Evolutionary conservation across 2,329 filamentous ascomycete genomes (phyloP), one percentile per base, ranked within the genome.

Genomic region (Moelleriella libera): DNA sequence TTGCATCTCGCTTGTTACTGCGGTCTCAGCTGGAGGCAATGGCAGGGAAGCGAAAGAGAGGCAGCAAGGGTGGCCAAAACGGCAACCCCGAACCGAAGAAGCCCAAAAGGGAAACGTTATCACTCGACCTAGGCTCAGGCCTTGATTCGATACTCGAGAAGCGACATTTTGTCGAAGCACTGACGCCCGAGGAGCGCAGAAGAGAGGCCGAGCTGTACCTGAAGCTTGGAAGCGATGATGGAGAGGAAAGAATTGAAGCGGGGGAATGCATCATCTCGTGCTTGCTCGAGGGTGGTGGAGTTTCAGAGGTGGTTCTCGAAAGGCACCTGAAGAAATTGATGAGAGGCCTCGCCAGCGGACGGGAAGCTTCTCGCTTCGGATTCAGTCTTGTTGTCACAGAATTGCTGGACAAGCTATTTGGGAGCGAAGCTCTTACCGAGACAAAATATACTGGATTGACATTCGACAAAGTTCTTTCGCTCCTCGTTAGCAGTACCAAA

Each of bases 331-430:
- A 79, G 52, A 76, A 77, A 59, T 71, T 98, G 39, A 87, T 96
- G 62, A 80, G 86, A 47, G 92, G 92, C 41, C 78, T 97, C 14
- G 88, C 89, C 51, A 96, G 88, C 61, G 83, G 88, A 47, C 82
- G 88, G 49, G 95, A 95, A 67, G 87, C 86, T 10, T 88, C 90
- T 14, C 77, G 92, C 30, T 69, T 92, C 45, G 92, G 92, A 4
- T 96, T 94, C 62, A 94, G 88, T 47, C 74, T 96, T 48, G 90
- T 90, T 0, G 68, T 97, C 54, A 84, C 88, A 0, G 89, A 96
- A 63, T 68, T 94, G 7, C 62, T 95, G 43, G 73, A 77, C 5
- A 79, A 90, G 57, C 66, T 89, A 5, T 85, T 84, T 57, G 77
- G 77, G 1, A 55, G 68, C 11, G 64, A 69, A 41, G 58, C 67